These are phyloP conservation scores for Hemisphaericaspora nanyangensis DNA, from an alignment of 805 yeast genomes.

Conservation along the genomic window DNA sequence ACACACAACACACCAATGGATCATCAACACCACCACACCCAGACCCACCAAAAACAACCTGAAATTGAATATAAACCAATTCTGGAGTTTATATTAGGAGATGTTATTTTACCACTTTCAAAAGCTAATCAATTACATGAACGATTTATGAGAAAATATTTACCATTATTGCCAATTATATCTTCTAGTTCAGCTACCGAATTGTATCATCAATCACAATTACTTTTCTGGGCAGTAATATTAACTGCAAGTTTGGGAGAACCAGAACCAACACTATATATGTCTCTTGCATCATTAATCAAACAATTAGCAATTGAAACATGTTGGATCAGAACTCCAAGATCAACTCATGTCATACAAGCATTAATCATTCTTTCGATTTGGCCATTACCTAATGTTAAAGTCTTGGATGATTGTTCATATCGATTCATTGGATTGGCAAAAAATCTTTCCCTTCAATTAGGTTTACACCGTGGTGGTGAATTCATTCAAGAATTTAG, in stretches of 20 bases:
- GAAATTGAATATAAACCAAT: slow-evolving; percentile 17
- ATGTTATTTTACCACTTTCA: slow-evolving; percentile 59
- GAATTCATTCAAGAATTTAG: slow-evolving; percentile 88
- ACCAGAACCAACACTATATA: slow-evolving; percentile 80
- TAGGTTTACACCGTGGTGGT: slow-evolving; percentile 85
- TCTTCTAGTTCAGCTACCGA: slow-evolving; percentile 68
- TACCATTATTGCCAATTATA: slow-evolving; percentile 79
- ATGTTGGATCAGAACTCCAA: slow-evolving; percentile 89
- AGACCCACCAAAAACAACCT: not conserved
- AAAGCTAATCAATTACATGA: slow-evolving; percentile 73
- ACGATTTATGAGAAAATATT: slow-evolving; percentile 59
- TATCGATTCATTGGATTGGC: slow-evolving; percentile 87
- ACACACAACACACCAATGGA: slow-evolving; percentile 6
- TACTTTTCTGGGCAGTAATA: slow-evolving; percentile 88
- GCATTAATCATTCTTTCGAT: slow-evolving; percentile 78
- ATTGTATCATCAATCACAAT: slow-evolving; percentile 76
- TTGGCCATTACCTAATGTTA: slow-evolving; percentile 93
- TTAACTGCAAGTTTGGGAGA: slow-evolving; percentile 82
- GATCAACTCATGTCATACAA: slow-evolving; percentile 91
- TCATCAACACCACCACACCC: too few species aligned
- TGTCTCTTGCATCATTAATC: slow-evolving; percentile 68
- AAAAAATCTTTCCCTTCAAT: slow-evolving; percentile 74
- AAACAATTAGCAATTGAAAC: slow-evolving; percentile 87
- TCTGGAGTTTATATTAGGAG: slow-evolving; percentile 71
- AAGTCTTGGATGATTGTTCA: slow-evolving; percentile 87